A percentile compares a stretch with the other conserved stretches of the same genome.
These are phyloP conservation scores for Naumovozyma castellii DNA, from an alignment of 805 yeast genomes.

Conservation along the genomic window DNA sequence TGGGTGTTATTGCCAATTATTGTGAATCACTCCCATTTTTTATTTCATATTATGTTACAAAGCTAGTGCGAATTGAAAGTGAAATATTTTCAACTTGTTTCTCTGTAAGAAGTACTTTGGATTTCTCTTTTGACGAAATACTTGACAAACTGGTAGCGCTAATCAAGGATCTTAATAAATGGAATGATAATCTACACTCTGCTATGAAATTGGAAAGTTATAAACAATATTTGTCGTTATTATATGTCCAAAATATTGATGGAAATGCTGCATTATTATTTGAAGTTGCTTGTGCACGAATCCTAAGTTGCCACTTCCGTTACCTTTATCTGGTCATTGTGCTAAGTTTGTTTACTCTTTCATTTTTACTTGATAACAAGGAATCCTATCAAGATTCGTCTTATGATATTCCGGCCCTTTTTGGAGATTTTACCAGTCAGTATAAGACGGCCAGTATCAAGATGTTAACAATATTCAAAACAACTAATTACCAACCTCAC, in stretches of 20 bases:
- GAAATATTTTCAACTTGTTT: constrained; percentile 15
- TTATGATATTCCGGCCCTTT: constrained; percentile 11
- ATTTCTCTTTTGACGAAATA: constrained; percentile 17
- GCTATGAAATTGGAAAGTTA: constrained; percentile 16
- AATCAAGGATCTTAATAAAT: constrained; percentile 12
- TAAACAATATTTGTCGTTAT: constrained; percentile 14
- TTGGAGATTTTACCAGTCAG: constrained; percentile 8
- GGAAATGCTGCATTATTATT: constrained; percentile 14
- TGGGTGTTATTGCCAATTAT: constrained; percentile 11
- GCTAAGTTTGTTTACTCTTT: constrained; percentile 13
- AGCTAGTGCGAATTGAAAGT: constrained; percentile 12
- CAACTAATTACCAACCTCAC: constrained; percentile 15
- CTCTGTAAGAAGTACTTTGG: constrained; percentile 11
- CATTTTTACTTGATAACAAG: constrained; percentile 19
- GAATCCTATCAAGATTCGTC: constrained; percentile 9
- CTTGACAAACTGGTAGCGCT: constrained; percentile 12
- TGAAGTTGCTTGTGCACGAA: constrained; percentile 16
- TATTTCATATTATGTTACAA: constrained; percentile 15
- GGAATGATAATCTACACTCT: constrained; percentile 19
- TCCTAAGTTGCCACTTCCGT: constrained; percentile 19
- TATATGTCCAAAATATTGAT: constrained; percentile 11
- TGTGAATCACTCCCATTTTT: constrained; percentile 16
- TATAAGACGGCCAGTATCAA: constrained; percentile 8
- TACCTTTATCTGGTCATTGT: constrained; percentile 12
- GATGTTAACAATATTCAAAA: constrained; percentile 14